These are phyloP conservation scores for Casuarina glauca DNA, from an alignment of 306 rosid species.

Conservation along the genomic window DNA sequence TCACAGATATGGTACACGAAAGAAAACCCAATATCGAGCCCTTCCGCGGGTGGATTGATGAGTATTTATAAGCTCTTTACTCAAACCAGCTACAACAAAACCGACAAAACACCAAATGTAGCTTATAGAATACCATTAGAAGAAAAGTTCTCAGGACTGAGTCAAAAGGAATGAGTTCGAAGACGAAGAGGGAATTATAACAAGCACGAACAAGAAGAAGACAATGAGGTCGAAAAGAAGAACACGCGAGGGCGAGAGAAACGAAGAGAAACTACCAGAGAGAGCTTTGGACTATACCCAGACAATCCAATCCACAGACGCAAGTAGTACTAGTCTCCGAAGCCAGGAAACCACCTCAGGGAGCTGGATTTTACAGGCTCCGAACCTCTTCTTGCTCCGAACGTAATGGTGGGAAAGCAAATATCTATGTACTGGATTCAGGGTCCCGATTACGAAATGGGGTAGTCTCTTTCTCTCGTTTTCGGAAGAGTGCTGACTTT, in stretches of 20 bases:
- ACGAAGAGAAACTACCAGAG: constrained; percentile 24
- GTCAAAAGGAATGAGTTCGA: constrained; percentile 12
- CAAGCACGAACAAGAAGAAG: constrained; percentile 25
- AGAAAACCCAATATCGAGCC: not conserved
- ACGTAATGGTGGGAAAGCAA: constrained; percentile 21
- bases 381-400: constrained; percentile 23
- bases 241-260: constrained; percentile 37
- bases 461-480: not conserved
- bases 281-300: constrained; percentile 46
- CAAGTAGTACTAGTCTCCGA: constrained; percentile 35
- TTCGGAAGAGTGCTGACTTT: not conserved
- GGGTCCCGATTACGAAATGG: constrained; percentile 18
- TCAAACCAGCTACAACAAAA: not conserved
- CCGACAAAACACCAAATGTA: not conserved
- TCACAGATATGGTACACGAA: not conserved
- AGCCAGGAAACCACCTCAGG: constrained; percentile 45
- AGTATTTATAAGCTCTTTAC: not conserved
- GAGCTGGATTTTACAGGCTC: constrained; percentile 21
- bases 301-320: constrained; percentile 32
- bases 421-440: not conserved
- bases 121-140: not conserved
- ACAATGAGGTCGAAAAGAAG: constrained; percentile 31
- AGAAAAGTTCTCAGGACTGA: not conserved
- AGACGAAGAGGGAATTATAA: constrained; percentile 29
- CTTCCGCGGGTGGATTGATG: constrained; percentile 3